Conservation (phyloP, 1,139 yeast genomes). For the Suhomyces terraborum region DNA sequence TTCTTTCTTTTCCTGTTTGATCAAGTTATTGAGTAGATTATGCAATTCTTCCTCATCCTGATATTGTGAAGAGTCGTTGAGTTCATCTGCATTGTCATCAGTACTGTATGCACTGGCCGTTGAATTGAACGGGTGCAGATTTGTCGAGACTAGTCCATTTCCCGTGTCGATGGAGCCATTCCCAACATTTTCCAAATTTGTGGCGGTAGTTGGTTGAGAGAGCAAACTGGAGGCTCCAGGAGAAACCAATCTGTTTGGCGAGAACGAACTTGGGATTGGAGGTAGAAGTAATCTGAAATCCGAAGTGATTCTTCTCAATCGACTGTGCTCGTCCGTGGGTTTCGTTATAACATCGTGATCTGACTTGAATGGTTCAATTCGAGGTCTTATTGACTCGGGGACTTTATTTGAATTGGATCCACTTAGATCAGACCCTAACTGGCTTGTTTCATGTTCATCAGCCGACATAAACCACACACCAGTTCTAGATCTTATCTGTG, state of each 20-base stretch:
- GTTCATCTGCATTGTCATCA: slow-evolving; percentile 15
- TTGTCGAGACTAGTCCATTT: slow-evolving; percentile 5
- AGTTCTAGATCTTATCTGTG: not conserved
- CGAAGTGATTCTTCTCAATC: not conserved
- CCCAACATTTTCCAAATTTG: slow-evolving; percentile 21
- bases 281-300: slow-evolving; percentile 5
- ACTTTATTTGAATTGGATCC: not conserved
- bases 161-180: slow-evolving; percentile 11
- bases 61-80: slow-evolving; percentile 15
- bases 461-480: not conserved
- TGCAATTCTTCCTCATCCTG: slow-evolving; percentile 35
- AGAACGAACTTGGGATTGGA: slow-evolving; percentile 4
- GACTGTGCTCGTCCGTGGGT: not conserved
- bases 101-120: slow-evolving; percentile 5
- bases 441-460: not conserved
- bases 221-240: not conserved
- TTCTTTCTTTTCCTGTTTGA: slow-evolving; percentile 19
- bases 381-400: not conserved
- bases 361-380: not conserved
- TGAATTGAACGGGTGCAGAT: slow-evolving; percentile 9
- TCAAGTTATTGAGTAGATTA: slow-evolving; percentile 28
- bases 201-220: slow-evolving; percentile 25
- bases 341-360: not conserved
- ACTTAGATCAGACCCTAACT: not conserved
- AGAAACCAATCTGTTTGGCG: not conserved